Evolutionary conservation across 129 eudicot genomes (phyloP).

Genomic region (Rutidosis leptorrhynchoides): DNA sequence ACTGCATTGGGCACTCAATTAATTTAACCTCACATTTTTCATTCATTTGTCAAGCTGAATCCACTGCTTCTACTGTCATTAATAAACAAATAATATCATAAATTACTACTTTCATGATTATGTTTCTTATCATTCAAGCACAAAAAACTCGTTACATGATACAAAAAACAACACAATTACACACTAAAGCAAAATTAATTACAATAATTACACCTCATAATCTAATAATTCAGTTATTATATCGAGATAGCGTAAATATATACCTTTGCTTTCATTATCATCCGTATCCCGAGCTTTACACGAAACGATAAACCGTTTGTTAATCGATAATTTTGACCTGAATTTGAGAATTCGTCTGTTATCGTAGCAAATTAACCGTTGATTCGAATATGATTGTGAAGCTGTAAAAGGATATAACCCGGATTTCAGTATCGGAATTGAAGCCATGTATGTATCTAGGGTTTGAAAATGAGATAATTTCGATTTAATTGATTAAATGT

Average conservation of each 20-base stretch:
- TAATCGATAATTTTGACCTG: constrained; percentile 17
- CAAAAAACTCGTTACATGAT: constrained; percentile 1
- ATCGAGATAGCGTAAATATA: not conserved
- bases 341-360: constrained; percentile 28
- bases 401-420: constrained; percentile 43
- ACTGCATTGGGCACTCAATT: not conserved
- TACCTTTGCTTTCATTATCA: constrained; percentile 59
- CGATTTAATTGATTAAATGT: not conserved
- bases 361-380: constrained; percentile 29
- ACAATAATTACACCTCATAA: constrained; percentile 5
- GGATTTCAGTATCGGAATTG: constrained; percentile 52
- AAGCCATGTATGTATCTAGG: constrained; percentile 42
- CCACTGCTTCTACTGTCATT: too few relatives aligned
- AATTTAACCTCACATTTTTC: not conserved
- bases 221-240: not conserved
- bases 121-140: not conserved
- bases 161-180: constrained; percentile 3
- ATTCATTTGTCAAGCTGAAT: too few relatives aligned
- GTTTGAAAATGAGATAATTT: not conserved
- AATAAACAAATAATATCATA: not conserved
- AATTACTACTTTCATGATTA: not conserved
- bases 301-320: constrained; percentile 37
- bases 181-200: not conserved
- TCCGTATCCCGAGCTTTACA: constrained; percentile 43
- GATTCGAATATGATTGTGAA: constrained; percentile 30